Base-by-base conservation (phyloP, 2,329 filamentous ascomycete genomes). In the Hymenotorrendiella dingleyae region DNA sequence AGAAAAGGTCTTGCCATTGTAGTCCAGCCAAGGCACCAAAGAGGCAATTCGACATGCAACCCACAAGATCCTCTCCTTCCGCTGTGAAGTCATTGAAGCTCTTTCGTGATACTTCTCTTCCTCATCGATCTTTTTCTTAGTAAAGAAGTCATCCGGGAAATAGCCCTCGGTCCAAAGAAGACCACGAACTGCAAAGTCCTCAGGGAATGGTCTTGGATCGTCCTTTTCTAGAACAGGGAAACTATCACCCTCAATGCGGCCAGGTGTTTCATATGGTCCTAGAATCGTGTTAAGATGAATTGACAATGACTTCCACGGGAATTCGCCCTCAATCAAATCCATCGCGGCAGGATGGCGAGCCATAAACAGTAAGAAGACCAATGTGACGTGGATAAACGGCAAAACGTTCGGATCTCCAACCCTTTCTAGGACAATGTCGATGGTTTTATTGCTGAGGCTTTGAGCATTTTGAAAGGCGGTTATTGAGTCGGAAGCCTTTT, bases 121-220 rank as follows among this genome's bases (percentile, higher is more conserved):
- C 9, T 53, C 52, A 20, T 59, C 55, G 6, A 54, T 46, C 37
- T 57, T 57, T 22, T 54, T 48, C 36, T 54, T 54, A 8, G 40
- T 37, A 17, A 61, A 60, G 53, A 52, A 59, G 1, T 42, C 30
- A 8, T 42, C 36, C 0, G 58, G 55, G 20, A 52, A 61, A 27
- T 59, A 60, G 4, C 47, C 38, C 1, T 52, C 47, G 2, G 54
- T 46, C 46, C 50, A 61, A 0, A 54, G 36, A 3, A 61, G 43
- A 0, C 58, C 58, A 17, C 54, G 52, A 22, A 60, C 46, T 7
- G 54, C 56, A 35, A 51, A 59, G 12, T 61, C 58, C 27, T 61
- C 57, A 1, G 57, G 54, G 14, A 59, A 54, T 12, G 55, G 54
- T 3, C 51, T 47, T 14, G 52, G 28, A 4, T 54, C 54, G 26